Evolutionary conservation across 371 early-diverging fungal genomes (phyloP).

Genomic region (Blakeslea trispora): DNA sequence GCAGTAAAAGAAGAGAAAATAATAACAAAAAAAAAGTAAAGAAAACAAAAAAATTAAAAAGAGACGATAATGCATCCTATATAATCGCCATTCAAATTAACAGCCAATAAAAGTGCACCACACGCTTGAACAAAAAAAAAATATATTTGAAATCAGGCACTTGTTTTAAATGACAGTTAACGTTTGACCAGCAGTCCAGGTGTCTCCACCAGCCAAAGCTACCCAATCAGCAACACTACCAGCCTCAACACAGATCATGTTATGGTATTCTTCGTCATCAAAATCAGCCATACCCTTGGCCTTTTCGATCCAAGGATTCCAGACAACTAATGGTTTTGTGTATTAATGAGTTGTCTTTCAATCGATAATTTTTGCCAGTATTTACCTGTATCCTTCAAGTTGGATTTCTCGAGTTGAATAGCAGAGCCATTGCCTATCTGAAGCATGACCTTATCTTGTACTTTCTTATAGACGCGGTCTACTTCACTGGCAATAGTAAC

Average conservation of each 20-base stretch:
- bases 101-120: conserved; percentile 26
- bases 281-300: conserved; percentile 89
- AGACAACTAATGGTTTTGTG: too few species aligned
- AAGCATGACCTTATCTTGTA: conserved; percentile 56
- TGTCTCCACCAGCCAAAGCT: conserved; percentile 62
- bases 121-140: conserved; percentile 5
- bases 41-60: conserved; percentile 1
- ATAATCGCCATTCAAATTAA: conserved; percentile 14
- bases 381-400: conserved; percentile 73
- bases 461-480: conserved; percentile 76
- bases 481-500: conserved; percentile 68
- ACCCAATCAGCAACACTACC: conserved; percentile 82
- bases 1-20: conserved; percentile 5
- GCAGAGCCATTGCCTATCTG: conserved; percentile 45
- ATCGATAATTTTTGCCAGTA: background rate
- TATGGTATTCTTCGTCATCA: conserved; percentile 76
- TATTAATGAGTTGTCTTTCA: conserved; percentile 5
- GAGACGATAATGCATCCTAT: background rate
- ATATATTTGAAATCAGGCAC: too few species aligned
- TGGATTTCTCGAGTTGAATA: conserved; percentile 53
- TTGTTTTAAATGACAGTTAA: conserved; percentile 41
- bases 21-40: background rate
- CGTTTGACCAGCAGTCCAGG: conserved; percentile 78
- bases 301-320: conserved; percentile 97
- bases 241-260: conserved; percentile 90